Conservation (phyloP, 2,329 filamentous ascomycete genomes). For the Fusarium guadeloupense region DNA sequence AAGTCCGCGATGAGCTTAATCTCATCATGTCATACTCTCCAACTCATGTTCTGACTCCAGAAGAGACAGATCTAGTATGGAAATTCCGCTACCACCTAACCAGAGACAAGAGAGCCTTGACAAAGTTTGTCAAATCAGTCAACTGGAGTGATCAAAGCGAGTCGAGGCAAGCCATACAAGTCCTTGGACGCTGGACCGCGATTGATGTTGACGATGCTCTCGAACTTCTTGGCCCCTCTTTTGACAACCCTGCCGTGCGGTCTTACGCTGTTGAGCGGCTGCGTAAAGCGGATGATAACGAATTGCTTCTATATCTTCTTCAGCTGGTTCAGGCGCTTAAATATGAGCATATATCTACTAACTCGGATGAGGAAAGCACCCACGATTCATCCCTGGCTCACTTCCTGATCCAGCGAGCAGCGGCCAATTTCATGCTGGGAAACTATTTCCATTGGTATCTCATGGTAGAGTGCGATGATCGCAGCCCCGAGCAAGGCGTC, state of each 20-base stretch:
- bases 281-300: conserved; percentile 90
- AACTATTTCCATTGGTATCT: conserved; percentile 99
- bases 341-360: conserved; percentile 80
- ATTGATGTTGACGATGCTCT: conserved; percentile 97
- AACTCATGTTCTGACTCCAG: conserved; percentile 84
- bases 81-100: conserved; percentile 96
- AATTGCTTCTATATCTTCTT: conserved; percentile 88
- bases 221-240: conserved; percentile 90
- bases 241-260: conserved; percentile 87
- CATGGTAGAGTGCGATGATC: conserved; percentile 95
- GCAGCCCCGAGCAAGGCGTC: conserved; percentile 76
- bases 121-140: conserved; percentile 97
- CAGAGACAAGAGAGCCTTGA: conserved; percentile 89
- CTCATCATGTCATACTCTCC: conserved; percentile 91
- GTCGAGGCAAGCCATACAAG: conserved; percentile 86
- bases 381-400: conserved; percentile 85
- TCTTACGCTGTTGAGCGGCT: conserved; percentile 93
- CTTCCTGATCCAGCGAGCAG: conserved; percentile 89
- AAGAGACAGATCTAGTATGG: conserved; percentile 97
- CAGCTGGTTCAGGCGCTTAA: conserved; percentile 97
- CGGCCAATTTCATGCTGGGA: conserved; percentile 87
- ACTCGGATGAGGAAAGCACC: conserved; percentile 63
- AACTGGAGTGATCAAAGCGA: conserved; percentile 91
- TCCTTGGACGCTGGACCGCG: conserved; percentile 92
- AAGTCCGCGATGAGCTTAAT: conserved; percentile 93